Base-by-base conservation (phyloP, 225 moss, liverwort and hornwort genomes). In the Pseudisothecium myosuroides region DNA sequence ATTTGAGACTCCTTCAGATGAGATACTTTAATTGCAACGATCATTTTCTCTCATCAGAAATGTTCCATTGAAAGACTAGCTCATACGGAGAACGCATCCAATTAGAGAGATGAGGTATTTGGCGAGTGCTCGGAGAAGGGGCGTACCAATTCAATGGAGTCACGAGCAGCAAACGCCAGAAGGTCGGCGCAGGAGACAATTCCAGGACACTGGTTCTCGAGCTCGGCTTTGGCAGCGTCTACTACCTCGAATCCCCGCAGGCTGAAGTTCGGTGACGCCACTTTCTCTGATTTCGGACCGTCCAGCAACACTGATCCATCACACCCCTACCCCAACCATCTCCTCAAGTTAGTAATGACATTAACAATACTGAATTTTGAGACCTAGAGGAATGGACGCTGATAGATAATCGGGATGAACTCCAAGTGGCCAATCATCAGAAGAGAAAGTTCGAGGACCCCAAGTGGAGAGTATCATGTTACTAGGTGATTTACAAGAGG, bases 181-280 rank as follows among this genome's bases (percentile, higher is more conserved):
- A 94, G 85, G 65, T 94, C 94, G 19, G 94, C 94, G 60, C 94
- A 94, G 36, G 94, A 94, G 76, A 94, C 94, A 54, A 94, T 43
- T 72, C 93, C 93, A 17, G 94, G 89, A 49, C 94, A 94, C 62
- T 90, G 89, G 11, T 14, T 84, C 86, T 94, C 94, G 43, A 94
- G 87, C 87, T 87, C 91, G 36, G 88, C 63, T 85, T 94, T 94
- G 47, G 93, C 93, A 9, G 87, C 83, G 67, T 93, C 93, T 45
- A 94, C 91, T 10, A 90, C 65, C 63, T 92, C 93, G 52, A 90
- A 94, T 73, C 93, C 92, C 14, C 93, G 92, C 24, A 94, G 60
- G 69, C 94, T 92, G 85, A 93, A 91, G 85, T 93, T 94, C 28
- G 93, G 93, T 43, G 89, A 86, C 2, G 94, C 92, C 68, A 85